Conservation (phyloP, 495 filamentous ascomycete species). For the Pyronema domesticum region DNA sequence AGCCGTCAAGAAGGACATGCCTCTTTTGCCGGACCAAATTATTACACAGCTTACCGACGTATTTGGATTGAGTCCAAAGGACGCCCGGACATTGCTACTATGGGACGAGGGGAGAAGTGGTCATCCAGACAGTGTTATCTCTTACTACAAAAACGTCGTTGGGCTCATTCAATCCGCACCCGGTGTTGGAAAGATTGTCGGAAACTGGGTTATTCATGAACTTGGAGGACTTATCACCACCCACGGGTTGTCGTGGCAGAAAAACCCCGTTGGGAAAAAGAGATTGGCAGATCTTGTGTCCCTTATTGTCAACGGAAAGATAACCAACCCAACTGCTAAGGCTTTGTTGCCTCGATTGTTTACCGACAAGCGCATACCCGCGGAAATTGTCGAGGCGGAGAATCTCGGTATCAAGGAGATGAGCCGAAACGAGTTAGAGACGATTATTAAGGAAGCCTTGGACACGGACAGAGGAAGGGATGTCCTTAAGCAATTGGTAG, state of each 20-base stretch:
- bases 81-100: slow-evolving; percentile 62
- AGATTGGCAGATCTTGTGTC: slow-evolving; percentile 48
- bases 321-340: slow-evolving; percentile 23
- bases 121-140: slow-evolving; percentile 46
- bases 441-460: slow-evolving; percentile 35
- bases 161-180: slow-evolving; percentile 20
- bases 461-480: slow-evolving; percentile 32
- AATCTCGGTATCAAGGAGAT: slow-evolving; percentile 49
- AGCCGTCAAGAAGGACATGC: slow-evolving; percentile 41
- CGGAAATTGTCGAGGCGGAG: slow-evolving; percentile 44
- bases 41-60: slow-evolving; percentile 37
- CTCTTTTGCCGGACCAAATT: slow-evolving; percentile 51
- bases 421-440: slow-evolving; percentile 39
- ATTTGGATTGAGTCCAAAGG: slow-evolving; percentile 59
- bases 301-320: slow-evolving; percentile 29
- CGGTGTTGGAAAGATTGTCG: slow-evolving; percentile 12
- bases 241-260: slow-evolving; percentile 34
- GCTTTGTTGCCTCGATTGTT: slow-evolving; percentile 12
- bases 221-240: slow-evolving; percentile 57
- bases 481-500: slow-evolving; percentile 49
- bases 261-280: slow-evolving; percentile 37
- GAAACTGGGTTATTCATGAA: slow-evolving; percentile 54
- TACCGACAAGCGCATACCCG: slow-evolving; percentile 28
- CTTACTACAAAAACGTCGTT: slow-evolving; percentile 59
- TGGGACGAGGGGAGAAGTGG: slow-evolving; percentile 46